Evolutionary conservation across 352 stramenopile species (phyloP).

Genomic region (Pythium chondricola): DNA sequence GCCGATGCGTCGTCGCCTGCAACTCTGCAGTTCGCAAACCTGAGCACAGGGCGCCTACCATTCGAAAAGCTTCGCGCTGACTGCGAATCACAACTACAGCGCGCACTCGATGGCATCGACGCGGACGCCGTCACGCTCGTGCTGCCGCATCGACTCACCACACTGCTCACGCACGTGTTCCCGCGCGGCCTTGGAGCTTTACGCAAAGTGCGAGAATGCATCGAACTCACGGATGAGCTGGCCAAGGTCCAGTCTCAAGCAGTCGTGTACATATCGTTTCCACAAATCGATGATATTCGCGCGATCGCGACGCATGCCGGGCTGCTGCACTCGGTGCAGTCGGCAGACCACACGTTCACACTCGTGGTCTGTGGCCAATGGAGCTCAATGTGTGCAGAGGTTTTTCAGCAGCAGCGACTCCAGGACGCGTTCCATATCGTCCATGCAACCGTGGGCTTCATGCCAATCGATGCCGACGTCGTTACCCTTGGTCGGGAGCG

Average conservation of each 20-base stretch:
- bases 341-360: conserved; percentile 15
- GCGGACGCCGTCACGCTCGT: conserved; percentile 35
- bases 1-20: not conserved
- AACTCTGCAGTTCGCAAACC: conserved; percentile 6
- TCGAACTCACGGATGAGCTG: conserved; percentile 48
- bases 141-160: conserved; percentile 42
- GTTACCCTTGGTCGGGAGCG: conserved; percentile 49
- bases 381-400: conserved; percentile 44
- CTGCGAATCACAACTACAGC: conserved; percentile 33
- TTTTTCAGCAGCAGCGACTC: conserved; percentile 28
- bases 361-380: conserved; percentile 43
- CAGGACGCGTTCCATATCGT: conserved; percentile 34
- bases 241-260: conserved; percentile 20
- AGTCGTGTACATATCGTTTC: conserved; percentile 44
- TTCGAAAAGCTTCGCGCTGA: conserved; percentile 32
- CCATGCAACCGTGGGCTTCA: conserved; percentile 40
- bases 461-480: conserved; percentile 53
- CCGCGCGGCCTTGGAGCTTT: conserved; percentile 31
- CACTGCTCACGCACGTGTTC: conserved; percentile 59
- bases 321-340: conserved; percentile 24
- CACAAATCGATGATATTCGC: conserved; percentile 35
- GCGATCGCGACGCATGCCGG: conserved; percentile 37
- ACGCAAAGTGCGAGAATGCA: conserved; percentile 42
- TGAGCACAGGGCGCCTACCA: conserved; percentile 1
- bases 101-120: conserved; percentile 28